These are phyloP conservation scores for Agrocybe praecox DNA, from an alignment of 768 basidiomycete genomes.

Conservation along the genomic window DNA sequence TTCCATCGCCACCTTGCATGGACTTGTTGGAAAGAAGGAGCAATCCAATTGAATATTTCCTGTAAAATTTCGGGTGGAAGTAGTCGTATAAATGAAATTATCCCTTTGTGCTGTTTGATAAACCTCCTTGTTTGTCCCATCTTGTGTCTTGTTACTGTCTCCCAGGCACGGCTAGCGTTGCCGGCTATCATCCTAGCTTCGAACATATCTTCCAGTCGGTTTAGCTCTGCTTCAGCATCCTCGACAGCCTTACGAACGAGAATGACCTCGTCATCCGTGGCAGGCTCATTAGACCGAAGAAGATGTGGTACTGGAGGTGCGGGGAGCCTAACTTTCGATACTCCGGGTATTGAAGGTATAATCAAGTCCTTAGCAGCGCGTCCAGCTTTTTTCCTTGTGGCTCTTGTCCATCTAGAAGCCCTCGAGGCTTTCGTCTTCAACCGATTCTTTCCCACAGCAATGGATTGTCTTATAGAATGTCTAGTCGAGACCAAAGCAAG, in stretches of 20 bases:
- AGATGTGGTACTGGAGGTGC: slow-evolving; percentile 21
- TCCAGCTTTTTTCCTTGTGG: neutral
- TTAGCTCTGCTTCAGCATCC: slow-evolving; percentile 7
- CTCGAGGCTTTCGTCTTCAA: neutral
- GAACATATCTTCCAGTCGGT: slow-evolving; percentile 8
- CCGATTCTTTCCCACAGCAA: no score
- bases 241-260: slow-evolving; percentile 15
- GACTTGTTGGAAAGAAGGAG: neutral
- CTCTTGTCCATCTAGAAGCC: neutral
- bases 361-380: slow-evolving; percentile 7
- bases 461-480: no score
- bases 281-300: slow-evolving; percentile 19
- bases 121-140: slow-evolving; percentile 19
- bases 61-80: slow-evolving; percentile 24
- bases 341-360: slow-evolving; percentile 17
- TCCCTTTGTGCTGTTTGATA: slow-evolving; percentile 17
- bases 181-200: slow-evolving; percentile 1
- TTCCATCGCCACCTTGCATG: slow-evolving; percentile 8
- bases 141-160: slow-evolving; percentile 16
- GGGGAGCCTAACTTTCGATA: slow-evolving; percentile 19
- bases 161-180: slow-evolving; percentile 8
- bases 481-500: no score
- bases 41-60: slow-evolving; percentile 21
- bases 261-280: slow-evolving; percentile 15
- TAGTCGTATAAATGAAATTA: slow-evolving; percentile 22